phyloP scores from a whole-genome alignment of 805 yeast species.

The Yarrowia hollandica region DNA sequence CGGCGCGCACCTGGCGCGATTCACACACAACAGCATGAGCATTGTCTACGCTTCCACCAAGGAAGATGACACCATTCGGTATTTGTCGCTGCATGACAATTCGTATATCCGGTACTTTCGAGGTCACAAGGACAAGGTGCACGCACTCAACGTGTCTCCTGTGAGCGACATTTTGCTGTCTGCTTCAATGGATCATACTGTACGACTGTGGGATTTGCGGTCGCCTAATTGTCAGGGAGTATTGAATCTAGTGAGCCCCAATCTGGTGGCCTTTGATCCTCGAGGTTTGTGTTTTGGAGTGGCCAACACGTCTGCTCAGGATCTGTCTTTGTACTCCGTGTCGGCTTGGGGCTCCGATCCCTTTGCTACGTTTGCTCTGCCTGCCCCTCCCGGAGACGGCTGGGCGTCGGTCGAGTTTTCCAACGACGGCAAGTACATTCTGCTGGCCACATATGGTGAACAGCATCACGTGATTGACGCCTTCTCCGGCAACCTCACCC shows the following conservation, averaged over 20 bases:
- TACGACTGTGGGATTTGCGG: constrained; percentile 84
- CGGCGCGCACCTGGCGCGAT: constrained; percentile 84
- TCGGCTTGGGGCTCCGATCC: constrained; percentile 59
- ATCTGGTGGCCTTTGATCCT: constrained; percentile 74
- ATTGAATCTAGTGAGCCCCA: constrained; percentile 55
- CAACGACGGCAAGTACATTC: constrained; percentile 66
- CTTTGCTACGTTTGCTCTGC: constrained; percentile 49
- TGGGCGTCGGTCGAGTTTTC: constrained; percentile 78
- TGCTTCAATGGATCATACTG: constrained; percentile 73
- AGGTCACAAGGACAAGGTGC: constrained; percentile 82
- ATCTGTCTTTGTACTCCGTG: constrained; percentile 60
- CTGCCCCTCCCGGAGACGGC: constrained; percentile 40
- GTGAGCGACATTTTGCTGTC: constrained; percentile 62
- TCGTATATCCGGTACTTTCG: constrained; percentile 79
- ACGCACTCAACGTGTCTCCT: constrained; percentile 71
- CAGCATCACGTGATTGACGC: constrained; percentile 69
- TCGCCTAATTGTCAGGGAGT: constrained; percentile 65
- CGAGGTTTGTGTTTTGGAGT: constrained; percentile 79
- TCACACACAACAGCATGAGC: constrained; percentile 70
- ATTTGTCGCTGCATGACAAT: constrained; percentile 73
- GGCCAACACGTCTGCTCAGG: constrained; percentile 39
- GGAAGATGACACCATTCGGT: constrained; percentile 65
- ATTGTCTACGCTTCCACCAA: constrained; percentile 84
- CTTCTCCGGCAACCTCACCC: constrained; percentile 55
- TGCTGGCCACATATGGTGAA: constrained; percentile 58